Evolutionary conservation across 2,329 filamentous ascomycete species (phyloP).

Genomic region (Tolypocladium cylindrosporum): DNA sequence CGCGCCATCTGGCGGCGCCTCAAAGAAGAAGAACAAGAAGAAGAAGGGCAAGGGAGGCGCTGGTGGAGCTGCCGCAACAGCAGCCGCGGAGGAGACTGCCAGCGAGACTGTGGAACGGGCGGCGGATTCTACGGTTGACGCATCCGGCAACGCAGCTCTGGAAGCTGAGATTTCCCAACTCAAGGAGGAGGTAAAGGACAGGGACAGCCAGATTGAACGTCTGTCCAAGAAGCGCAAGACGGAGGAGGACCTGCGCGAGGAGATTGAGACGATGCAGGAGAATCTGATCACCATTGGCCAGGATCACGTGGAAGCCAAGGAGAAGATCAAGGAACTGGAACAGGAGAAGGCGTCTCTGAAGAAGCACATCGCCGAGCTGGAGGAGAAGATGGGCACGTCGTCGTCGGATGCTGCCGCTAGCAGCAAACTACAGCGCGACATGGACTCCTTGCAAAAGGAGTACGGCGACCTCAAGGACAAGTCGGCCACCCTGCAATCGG

Average conservation of each 20-base stretch:
- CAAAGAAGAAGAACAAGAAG: conserved; percentile 68
- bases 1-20: conserved; percentile 11
- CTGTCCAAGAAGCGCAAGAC: conserved; percentile 61
- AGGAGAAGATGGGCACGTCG: conserved; percentile 53
- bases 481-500: conserved; percentile 62
- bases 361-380: conserved; percentile 52
- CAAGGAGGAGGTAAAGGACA: conserved; percentile 46
- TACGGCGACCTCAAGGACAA: conserved; percentile 62
- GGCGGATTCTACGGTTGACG: conserved; percentile 9
- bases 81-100: conserved; percentile 12
- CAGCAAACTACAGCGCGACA: conserved; percentile 49
- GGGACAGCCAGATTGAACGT: conserved; percentile 62
- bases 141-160: conserved; percentile 24
- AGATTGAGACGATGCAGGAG: conserved; percentile 75
- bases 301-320: conserved; percentile 75
- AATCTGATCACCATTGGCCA: conserved; percentile 70
- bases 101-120: conserved; percentile 22
- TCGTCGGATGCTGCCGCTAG: conserved; percentile 29
- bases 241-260: conserved; percentile 71
- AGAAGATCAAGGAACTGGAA: conserved; percentile 61
- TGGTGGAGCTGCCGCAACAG: conserved; percentile 23
- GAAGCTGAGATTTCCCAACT: conserved; percentile 40
- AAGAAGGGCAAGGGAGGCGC: conserved; percentile 76
- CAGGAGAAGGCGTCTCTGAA: conserved; percentile 58
- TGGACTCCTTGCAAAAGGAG: conserved; percentile 42